Percentiles rank a stretch among this genome's conserved stretches.
Conservation (phyloP, 306 rosid species). For the Gastrolobium bilobum region DNA sequence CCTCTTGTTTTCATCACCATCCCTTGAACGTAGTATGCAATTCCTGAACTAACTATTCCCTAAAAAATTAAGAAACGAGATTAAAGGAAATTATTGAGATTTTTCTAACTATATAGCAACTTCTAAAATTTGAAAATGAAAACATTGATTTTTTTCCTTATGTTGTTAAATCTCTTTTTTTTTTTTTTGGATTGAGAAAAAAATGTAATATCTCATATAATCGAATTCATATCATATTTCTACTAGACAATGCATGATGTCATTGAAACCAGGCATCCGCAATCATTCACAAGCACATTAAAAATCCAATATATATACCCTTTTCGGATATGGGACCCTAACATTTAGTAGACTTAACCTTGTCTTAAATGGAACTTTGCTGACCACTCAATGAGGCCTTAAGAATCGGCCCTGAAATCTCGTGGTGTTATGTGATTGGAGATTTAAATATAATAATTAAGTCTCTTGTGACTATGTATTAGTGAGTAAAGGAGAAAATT, state of each 20-base stretch:
- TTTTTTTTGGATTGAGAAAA: not conserved
- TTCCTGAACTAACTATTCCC: conserved; percentile 73
- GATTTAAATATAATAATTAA: not conserved
- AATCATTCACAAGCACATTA: too few species aligned
- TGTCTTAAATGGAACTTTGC: not conserved
- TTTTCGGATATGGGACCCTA: not conserved
- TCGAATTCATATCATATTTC: too few species aligned
- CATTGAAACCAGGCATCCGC: too few species aligned
- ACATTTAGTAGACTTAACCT: not conserved
- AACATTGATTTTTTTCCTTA: not conserved
- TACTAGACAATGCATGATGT: too few species aligned
- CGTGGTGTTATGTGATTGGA: not conserved
- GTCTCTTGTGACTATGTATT: not conserved
- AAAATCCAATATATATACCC: too few species aligned
- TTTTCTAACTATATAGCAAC: not conserved
- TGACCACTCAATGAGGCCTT: not conserved
- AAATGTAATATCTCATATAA: too few species aligned
- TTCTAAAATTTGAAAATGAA: not conserved
- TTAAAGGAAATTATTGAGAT: not conserved
- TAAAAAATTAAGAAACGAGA: not conserved
- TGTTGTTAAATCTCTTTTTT: not conserved
- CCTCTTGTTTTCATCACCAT: conserved; percentile 69
- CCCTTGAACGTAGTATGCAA: conserved; percentile 75
- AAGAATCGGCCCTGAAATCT: not conserved
- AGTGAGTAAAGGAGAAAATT: not conserved